Evolutionary conservation across 1,284 basidiomycete species (phyloP).

Genomic region (Cerrena zonata): DNA sequence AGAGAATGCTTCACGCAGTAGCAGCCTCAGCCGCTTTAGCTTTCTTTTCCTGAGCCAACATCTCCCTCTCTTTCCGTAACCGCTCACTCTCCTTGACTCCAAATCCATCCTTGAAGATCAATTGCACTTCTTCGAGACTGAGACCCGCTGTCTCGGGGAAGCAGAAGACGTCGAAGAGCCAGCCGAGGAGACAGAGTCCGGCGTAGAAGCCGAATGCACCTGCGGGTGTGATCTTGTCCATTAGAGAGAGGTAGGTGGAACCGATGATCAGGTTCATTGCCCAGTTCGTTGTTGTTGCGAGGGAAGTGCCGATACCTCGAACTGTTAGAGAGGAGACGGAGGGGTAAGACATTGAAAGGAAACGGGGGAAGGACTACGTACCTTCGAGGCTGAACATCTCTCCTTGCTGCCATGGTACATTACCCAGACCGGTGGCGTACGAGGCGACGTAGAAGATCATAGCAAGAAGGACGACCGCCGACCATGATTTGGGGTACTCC

Average conservation of each 20-base stretch:
- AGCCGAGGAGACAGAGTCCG: slow-evolving; percentile 65
- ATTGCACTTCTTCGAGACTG: slow-evolving; percentile 69
- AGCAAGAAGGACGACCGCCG: slow-evolving; percentile 64
- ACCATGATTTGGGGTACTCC: slow-evolving; percentile 60
- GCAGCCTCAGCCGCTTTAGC: neutral
- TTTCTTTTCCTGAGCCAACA: slow-evolving; percentile 17
- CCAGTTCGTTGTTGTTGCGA: slow-evolving; percentile 81
- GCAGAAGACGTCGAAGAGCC: slow-evolving; percentile 61
- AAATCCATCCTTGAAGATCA: slow-evolving; percentile 54
- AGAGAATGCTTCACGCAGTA: no score
- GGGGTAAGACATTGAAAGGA: neutral
- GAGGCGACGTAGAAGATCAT: slow-evolving; percentile 82
- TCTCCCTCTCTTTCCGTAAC: slow-evolving; percentile 39
- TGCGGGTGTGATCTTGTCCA: slow-evolving; percentile 69
- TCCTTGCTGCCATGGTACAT: slow-evolving; percentile 85
- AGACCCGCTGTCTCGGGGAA: slow-evolving; percentile 78
- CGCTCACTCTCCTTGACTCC: slow-evolving; percentile 51
- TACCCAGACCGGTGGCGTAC: slow-evolving; percentile 73
- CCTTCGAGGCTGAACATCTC: slow-evolving; percentile 76
- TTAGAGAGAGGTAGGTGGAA: slow-evolving; percentile 75
- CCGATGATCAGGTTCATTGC: slow-evolving; percentile 73
- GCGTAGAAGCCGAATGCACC: slow-evolving; percentile 81
- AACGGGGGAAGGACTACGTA: slow-evolving; percentile 19
- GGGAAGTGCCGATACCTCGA: slow-evolving; percentile 74
- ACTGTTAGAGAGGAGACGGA: slow-evolving; percentile 42